Percentiles rank a stretch among this genome's conserved stretches.
These are phyloP conservation scores for Ophiostoma perfectum DNA, from an alignment of 2,329 filamentous ascomycete genomes.

Conservation along the genomic window DNA sequence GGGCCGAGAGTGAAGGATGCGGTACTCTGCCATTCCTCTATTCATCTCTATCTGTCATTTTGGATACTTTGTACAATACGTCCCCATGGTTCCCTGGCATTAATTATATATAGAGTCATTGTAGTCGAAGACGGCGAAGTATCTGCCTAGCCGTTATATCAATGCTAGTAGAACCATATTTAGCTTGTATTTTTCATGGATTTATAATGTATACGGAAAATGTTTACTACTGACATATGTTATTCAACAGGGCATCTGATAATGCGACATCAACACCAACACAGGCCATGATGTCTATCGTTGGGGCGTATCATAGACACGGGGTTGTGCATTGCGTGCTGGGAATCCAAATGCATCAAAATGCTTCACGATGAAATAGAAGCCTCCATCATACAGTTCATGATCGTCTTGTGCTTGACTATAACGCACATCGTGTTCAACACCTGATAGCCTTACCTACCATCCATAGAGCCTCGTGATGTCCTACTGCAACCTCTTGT, in stretches of 20 bases:
- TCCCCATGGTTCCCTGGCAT: no score
- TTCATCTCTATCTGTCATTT: neutral
- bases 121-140: no score
- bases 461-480: slow-evolving; percentile 1
- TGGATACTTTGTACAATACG: no score
- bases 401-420: neutral
- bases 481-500: neutral
- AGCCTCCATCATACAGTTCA: neutral
- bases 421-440: neutral
- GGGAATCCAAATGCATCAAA: neutral
- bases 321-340: neutral
- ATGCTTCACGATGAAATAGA: neutral
- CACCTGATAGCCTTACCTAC: neutral
- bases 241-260: no score
- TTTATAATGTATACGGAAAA: no score
- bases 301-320: neutral
- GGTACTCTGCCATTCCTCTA: neutral
- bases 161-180: no score
- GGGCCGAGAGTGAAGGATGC: neutral
- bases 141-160: no score
- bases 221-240: no score
- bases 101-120: no score
- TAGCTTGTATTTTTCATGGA: no score
- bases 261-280: no score
- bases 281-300: neutral